These are phyloP conservation scores for Neonectria sp. DNA, from an alignment of 2,329 filamentous ascomycete genomes.

Conservation along the genomic window DNA sequence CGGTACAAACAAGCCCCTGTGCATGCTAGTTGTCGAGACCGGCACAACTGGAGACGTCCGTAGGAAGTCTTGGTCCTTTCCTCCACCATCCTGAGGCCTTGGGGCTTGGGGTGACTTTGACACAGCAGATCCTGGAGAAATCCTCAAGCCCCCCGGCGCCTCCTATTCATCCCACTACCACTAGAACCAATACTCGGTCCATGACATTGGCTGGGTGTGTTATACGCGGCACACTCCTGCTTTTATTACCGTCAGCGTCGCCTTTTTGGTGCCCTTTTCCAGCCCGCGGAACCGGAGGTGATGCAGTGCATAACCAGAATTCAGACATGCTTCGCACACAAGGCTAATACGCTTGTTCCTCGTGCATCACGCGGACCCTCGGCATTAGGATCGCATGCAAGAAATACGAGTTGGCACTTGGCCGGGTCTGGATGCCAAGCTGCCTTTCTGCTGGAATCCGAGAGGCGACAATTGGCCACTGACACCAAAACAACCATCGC, in stretches of 20 bases:
- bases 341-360: constrained; percentile 3
- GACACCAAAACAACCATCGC: background rate
- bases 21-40: background rate
- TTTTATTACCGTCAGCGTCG: background rate
- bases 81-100: constrained; percentile 22
- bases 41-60: background rate
- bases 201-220: background rate
- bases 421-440: constrained; percentile 16
- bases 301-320: constrained; percentile 13
- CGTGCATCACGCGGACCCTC: constrained; percentile 20
- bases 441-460: constrained; percentile 16
- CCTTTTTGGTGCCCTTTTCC: background rate
- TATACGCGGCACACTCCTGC: background rate
- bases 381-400: constrained; percentile 11
- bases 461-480: constrained; percentile 23
- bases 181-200: background rate
- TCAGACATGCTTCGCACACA: background rate
- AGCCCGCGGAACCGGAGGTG: constrained; percentile 1
- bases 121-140: constrained; percentile 19
- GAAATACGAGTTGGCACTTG: constrained; percentile 26
- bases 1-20: constrained; percentile 24
- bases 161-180: constrained; percentile 5
- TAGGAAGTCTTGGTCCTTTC: background rate
- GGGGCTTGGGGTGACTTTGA: constrained; percentile 15
- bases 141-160: constrained; percentile 1